Base-by-base conservation (phyloP, 257 asterid genomes). In the Sherardia arvensis region DNA sequence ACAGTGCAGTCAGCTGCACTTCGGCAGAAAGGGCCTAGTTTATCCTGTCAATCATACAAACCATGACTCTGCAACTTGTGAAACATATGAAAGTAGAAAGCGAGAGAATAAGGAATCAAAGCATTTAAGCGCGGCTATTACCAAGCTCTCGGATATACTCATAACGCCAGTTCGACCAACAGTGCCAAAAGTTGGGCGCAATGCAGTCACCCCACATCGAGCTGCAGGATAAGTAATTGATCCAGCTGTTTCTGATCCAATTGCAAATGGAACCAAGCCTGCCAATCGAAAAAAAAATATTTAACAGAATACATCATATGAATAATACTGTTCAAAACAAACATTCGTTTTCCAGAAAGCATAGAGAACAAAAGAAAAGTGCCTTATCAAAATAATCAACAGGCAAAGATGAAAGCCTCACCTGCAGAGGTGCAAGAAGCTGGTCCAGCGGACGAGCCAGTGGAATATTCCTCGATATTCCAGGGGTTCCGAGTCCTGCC, bases 371-470 rank as follows among this genome's bases (percentile, higher is more conserved):
- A 34, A 7, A 45, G 59, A 17, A 61, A 34, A 60, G 27, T 34
- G n/a, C 27, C 17, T 22, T 10, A 58, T 32, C 28, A 9, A n/a
- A 36, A 12, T n/a, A 36, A 54, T 7, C 22, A 34, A 38, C n/a
- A 43, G 8, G 17, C 20, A 53, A 9, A 66, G 64, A 59, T 36
- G 29, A 61, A 32, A 43, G 55, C 18, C 56, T 30, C 17, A 87
- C 99, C 97, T 29, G 95, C 94, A 21, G 97, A 84, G 84, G 96
- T 90, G 73, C 85, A 72, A 32, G 97, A 78, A 62, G 95, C 96
- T 14, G 97, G 96, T 67, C 99, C 99, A 69, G 97, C 91, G 27
- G 96, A 93, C 15, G 99, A 93, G 72, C 97, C 99, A n/a, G 99
- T 90, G 70, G 96, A 79, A 54, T 76, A 90, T 72, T 87, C 94